Conservation (phyloP, 345 rosid species). For the Carallia brachiata region DNA sequence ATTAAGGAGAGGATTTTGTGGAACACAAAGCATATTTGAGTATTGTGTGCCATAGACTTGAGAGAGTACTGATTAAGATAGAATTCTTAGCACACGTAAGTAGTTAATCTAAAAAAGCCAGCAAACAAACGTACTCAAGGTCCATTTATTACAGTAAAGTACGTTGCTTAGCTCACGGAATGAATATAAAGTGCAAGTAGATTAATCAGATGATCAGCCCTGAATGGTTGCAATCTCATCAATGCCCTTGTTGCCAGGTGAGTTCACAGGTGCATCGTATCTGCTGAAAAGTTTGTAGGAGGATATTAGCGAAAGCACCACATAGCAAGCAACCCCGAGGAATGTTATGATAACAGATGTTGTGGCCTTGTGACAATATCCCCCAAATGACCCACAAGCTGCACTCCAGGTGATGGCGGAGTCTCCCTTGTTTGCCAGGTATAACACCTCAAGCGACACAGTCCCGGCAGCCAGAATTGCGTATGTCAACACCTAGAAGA, state of each 20-base stretch:
- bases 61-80: too few relatives aligned
- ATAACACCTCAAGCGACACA: slow-evolving; percentile 64
- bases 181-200: too few relatives aligned
- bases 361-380: slow-evolving; percentile 73
- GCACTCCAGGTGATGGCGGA: slow-evolving; percentile 67
- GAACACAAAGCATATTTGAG: too few relatives aligned
- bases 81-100: too few relatives aligned
- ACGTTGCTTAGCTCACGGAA: too few relatives aligned
- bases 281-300: slow-evolving; percentile 81
- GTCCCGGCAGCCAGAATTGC: slow-evolving; percentile 67
- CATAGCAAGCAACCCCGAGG: slow-evolving; percentile 43
- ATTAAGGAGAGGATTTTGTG: too few relatives aligned
- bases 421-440: slow-evolving; percentile 72
- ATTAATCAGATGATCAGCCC: slow-evolving; percentile 13
- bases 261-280: slow-evolving; percentile 53
- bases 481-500: slow-evolving; percentile 55
- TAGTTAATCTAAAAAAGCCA: too few relatives aligned
- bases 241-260: slow-evolving; percentile 30
- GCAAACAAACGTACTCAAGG: too few relatives aligned
- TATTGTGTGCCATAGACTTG: too few relatives aligned
- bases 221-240: slow-evolving; percentile 47
- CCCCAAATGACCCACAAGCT: slow-evolving; percentile 52
- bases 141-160: too few relatives aligned
- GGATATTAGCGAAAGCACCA: slow-evolving; percentile 57
- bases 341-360: slow-evolving; percentile 64